Conservation (phyloP, 140 eudicot species). For the Senecio squalidus region DNA sequence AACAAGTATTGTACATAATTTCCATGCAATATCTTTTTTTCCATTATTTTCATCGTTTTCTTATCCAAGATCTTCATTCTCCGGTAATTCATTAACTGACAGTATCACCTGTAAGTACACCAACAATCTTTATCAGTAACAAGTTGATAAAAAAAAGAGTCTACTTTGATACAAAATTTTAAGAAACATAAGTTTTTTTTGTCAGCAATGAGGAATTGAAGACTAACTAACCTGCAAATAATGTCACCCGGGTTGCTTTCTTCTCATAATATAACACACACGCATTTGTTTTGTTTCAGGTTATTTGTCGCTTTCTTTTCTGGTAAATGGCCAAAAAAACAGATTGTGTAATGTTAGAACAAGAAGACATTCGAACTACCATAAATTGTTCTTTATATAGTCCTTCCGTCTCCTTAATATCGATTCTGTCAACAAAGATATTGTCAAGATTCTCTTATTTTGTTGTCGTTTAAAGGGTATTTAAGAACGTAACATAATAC, state of each 20-base stretch:
- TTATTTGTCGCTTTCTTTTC: constrained; percentile 55
- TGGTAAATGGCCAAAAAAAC: constrained; percentile 30
- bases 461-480: background rate
- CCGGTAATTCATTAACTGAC: constrained; percentile 4
- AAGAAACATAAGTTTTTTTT: background rate
- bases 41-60: constrained; percentile 5
- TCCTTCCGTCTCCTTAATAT: background rate
- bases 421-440: too few relatives aligned
- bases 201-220: constrained; percentile 10
- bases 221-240: constrained; percentile 29
- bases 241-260: constrained; percentile 11
- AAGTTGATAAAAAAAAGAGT: background rate
- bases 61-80: constrained; percentile 13
- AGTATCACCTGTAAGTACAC: constrained; percentile 8
- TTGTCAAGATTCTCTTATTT: background rate
- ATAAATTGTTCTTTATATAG: background rate
- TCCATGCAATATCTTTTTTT: constrained; percentile 11
- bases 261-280: constrained; percentile 64
- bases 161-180: constrained; percentile 8
- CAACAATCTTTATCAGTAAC: constrained; percentile 23
- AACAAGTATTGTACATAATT: constrained; percentile 27
- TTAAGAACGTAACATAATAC: background rate
- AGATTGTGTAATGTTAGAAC: background rate
- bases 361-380: constrained; percentile 1
- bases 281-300: constrained; percentile 64